Percentiles rank a stretch among this genome's conserved stretches.
phyloP scores from a whole-genome alignment of 192 early-diverging fungal genomes.

The Entrophospora sp. region DNA sequence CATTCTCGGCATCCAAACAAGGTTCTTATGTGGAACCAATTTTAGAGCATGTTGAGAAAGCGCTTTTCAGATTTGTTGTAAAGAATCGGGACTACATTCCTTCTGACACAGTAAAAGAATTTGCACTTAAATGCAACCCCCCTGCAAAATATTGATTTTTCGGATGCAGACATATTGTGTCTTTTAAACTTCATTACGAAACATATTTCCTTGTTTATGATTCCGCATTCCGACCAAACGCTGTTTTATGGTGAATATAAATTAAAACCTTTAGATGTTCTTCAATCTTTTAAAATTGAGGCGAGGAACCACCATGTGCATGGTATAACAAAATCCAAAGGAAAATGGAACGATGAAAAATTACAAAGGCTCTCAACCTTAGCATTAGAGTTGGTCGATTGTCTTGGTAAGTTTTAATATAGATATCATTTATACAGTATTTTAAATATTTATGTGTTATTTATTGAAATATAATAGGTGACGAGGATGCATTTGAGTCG shows the following conservation, averaged over 20 bases:
- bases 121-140: constrained; percentile 13
- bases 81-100: constrained; percentile 12
- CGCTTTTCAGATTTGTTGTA: constrained; percentile 11
- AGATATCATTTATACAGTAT: constrained; percentile 18
- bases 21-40: constrained; percentile 17
- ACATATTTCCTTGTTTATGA: constrained; percentile 13
- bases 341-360: constrained; percentile 8
- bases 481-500: constrained; percentile 12
- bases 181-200: constrained; percentile 14
- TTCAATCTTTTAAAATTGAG: constrained; percentile 15
- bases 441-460: constrained; percentile 18
- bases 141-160: constrained; percentile 14
- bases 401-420: constrained; percentile 17
- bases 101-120: constrained; percentile 13
- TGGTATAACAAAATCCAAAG: constrained; percentile 10
- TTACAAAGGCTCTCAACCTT: constrained; percentile 12
- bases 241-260: constrained; percentile 14
- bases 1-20: constrained; percentile 11
- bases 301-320: constrained; percentile 10
- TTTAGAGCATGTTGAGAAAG: constrained; percentile 15
- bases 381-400: constrained; percentile 13
- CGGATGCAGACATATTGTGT: constrained; percentile 12
- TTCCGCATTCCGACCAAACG: constrained; percentile 9
- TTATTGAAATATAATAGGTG: constrained; percentile 15
- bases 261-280: constrained; percentile 12